Evolutionary conservation across 495 filamentous ascomycete genomes (phyloP).

Genomic region (Xylaria castorea): DNA sequence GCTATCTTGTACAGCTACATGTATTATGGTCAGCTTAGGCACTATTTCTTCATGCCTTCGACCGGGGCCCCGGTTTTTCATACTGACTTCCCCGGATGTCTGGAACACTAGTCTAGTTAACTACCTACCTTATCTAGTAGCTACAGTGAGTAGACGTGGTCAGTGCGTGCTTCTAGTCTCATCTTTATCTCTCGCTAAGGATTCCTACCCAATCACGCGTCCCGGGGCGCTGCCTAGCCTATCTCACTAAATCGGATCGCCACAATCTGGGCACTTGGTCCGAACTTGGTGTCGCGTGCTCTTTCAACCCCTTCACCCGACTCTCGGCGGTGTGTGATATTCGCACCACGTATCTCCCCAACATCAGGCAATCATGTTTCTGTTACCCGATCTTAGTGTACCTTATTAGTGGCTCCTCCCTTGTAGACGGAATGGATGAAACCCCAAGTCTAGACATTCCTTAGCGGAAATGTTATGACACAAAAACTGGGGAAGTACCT

Average conservation of each 20-base stretch:
- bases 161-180: background rate
- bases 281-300: conserved; percentile 7
- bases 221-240: background rate
- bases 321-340: conserved; percentile 4
- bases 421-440: background rate
- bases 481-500: conserved; percentile 13
- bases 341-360: background rate
- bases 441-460: background rate
- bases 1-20: too few relatives aligned
- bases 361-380: background rate
- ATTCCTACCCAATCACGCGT: background rate
- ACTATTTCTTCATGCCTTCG: background rate
- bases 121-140: too few relatives aligned
- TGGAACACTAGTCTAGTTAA: background rate
- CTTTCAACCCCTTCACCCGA: conserved; percentile 7
- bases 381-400: conserved; percentile 15
- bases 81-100: background rate
- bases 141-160: background rate
- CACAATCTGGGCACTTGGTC: background rate
- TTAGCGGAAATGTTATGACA: conserved; percentile 10
- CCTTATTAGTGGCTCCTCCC: background rate
- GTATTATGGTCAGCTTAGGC: too few relatives aligned
- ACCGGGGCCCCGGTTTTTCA: background rate
- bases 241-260: conserved; percentile 12
- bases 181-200: background rate